Percentiles rank a stretch among this genome's conserved stretches.
Conservation (phyloP, 257 asterid genomes). For the Solanum chmielewskii region DNA sequence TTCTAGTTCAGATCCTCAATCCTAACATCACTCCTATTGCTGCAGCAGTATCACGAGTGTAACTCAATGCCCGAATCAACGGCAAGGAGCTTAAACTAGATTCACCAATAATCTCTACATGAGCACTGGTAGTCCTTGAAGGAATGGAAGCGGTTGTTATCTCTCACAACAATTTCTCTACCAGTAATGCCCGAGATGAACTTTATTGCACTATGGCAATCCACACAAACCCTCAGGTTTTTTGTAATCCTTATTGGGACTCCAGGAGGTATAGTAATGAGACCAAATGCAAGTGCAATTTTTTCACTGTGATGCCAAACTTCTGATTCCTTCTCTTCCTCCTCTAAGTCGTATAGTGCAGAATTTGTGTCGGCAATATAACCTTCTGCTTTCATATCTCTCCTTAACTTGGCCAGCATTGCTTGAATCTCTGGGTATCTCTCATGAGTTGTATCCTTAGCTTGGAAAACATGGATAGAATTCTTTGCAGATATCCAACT, state of each 20-base stretch:
- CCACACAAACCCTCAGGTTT: conserved; percentile 80
- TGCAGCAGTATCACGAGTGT: background rate
- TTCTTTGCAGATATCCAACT: conserved; percentile 80
- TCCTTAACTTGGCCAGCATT: conserved; percentile 46
- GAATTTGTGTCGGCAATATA: conserved; percentile 52
- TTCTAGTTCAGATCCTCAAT: background rate
- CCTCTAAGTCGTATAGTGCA: conserved; percentile 69
- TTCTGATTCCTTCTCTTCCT: conserved; percentile 83
- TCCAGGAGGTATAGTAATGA: conserved; percentile 55
- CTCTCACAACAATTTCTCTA: conserved; percentile 71
- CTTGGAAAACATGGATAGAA: conserved; percentile 59
- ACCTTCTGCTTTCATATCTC: conserved; percentile 64
- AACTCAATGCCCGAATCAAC: background rate
- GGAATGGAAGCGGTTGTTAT: conserved; percentile 60
- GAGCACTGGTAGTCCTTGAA: conserved; percentile 58
- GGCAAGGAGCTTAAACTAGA: background rate
- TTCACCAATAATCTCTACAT: conserved; percentile 80
- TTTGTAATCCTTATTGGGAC: conserved; percentile 73
- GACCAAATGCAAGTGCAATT: conserved; percentile 82
- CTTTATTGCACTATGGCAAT: conserved; percentile 82
- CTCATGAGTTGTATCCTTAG: conserved; percentile 56
- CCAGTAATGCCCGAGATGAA: conserved; percentile 56
- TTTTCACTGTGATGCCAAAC: conserved; percentile 85
- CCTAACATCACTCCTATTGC: background rate
- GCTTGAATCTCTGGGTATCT: conserved; percentile 56